A percentile compares a stretch with the other conserved stretches of the same genome.
These are phyloP conservation scores for Hanseniaspora hatyaiensis DNA, from an alignment of 805 yeast species.

Conservation along the genomic window DNA sequence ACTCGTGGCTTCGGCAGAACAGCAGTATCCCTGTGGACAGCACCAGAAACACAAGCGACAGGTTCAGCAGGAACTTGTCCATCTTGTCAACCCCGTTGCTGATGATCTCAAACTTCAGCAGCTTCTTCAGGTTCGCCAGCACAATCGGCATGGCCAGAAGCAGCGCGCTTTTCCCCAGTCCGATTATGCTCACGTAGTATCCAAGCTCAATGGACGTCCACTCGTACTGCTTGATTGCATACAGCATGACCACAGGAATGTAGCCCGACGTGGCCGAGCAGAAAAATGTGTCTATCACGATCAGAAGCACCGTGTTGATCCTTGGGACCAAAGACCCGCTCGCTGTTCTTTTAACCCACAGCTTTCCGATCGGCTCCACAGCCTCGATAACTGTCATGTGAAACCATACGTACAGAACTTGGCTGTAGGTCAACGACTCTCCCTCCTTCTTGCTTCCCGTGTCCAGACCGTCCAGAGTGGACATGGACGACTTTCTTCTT, in stretches of 20 bases:
- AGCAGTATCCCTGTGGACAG: slow-evolving; percentile 32
- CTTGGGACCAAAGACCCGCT: slow-evolving; percentile 32
- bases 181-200: slow-evolving; percentile 41
- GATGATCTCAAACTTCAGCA: slow-evolving; percentile 29
- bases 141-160: slow-evolving; percentile 42
- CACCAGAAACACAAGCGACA: slow-evolving; percentile 30
- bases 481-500: slow-evolving; percentile 12
- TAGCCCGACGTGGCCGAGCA: slow-evolving; percentile 34
- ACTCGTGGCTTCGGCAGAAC: slow-evolving; percentile 24
- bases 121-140: slow-evolving; percentile 29
- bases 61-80: slow-evolving; percentile 34
- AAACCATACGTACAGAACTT: slow-evolving; percentile 9
- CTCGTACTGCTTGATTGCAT: slow-evolving; percentile 40
- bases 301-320: slow-evolving; percentile 38
- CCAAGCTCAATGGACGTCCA: slow-evolving; percentile 50
- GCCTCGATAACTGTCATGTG: slow-evolving; percentile 22
- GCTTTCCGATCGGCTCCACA: slow-evolving; percentile 39
- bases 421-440: neutral
- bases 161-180: slow-evolving; percentile 39
- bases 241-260: slow-evolving; percentile 38
- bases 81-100: slow-evolving; percentile 40
- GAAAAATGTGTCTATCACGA: slow-evolving; percentile 37
- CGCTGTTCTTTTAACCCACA: slow-evolving; percentile 36
- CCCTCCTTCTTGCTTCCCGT: neutral
- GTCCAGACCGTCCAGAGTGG: neutral